Base-by-base conservation (phyloP, 179 eudicot genomes). In the Silene coronaria region DNA sequence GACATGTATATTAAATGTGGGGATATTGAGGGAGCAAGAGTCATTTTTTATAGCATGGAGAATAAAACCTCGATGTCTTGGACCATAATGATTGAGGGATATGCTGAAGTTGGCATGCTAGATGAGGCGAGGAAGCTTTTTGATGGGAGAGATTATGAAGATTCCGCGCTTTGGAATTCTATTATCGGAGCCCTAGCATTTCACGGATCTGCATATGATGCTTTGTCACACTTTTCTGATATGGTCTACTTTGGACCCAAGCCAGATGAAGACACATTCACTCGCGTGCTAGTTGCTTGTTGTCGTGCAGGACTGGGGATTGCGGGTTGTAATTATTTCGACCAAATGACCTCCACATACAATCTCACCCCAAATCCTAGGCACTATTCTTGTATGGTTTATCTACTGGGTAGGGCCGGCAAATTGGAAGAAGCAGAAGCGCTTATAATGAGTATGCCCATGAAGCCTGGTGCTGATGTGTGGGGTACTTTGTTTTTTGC, bases 371-470 rank as follows among this genome's bases (percentile, higher is more conserved):
- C 97, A 34, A 34, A 34, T 34, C 38, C 89, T 36, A 97, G n/a
- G 71, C 96, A 92, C 78, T 94, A 92, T 65, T 88, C 92, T 67
- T 87, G 86, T 73, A 90, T 92, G 91, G 91, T 92, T 34, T 75
- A 92, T 82, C 88, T 92, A 71, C 80, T 92, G 21, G 99, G 97
- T 28, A 85, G 95, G 74, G 93, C 96, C 34, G 99, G 97, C 24
- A 79, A 84, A 27, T 79, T 92, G 67, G 82, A 87, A 23, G 96
- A 94, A 68, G 96, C 97, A 26, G 90, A 88, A 61, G 85, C 84
- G 30, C 85, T 94, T 73, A 80, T 94, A 69, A 82, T 78, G 65
- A 84, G 82, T 74, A 89, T 94, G 93, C 97, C 97, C 5, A 84
- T 90, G 75, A 81, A 87, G 75, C 89, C 94, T 60, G 93, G 89